Base-by-base conservation (phyloP, 208 protist species). In the Jaenimonas drosophilae region DNA sequence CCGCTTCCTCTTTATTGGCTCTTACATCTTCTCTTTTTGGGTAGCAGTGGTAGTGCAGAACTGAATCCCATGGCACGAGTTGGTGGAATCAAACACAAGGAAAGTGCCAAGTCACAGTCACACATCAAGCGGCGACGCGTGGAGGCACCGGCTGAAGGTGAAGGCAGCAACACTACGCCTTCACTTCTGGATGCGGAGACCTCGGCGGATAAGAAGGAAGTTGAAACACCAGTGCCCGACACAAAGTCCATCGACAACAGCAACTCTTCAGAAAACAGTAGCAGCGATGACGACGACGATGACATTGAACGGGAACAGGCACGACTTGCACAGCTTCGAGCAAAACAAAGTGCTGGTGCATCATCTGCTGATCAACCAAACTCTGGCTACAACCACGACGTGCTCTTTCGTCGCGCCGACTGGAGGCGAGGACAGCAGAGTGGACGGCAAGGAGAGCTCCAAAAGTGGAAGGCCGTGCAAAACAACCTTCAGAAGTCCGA, bases 71-170 rank as follows among this genome's bases (percentile, higher is more conserved):
- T n/a, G n/a, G n/a, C n/a, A n/a, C n/a, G n/a, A n/a, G n/a, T n/a
- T n/a, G n/a, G n/a, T 12, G 59, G 55, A 9, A 68, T 73, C 23
- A 47, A 39, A n/a, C 76, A 85, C 64, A 85, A 85, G 55, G 76
- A 85, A 42, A 74, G 67, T 41, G 61, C 79, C 14, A 70, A 66
- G 9, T 66, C 47, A 6, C 70, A 85, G 29, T 48, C 62, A 14
- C 45, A 55, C 41, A 73, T 85, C 29, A 85, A 85, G 39, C 76
- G 76, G 17, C 70, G 70, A 17, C 76, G 76, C 20, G 41, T 68
- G 24, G 44, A 67, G 21, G 31, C 49, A 0, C 16, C 28, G 7
- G 25, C 29, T 1, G 52, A 44, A 24, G 2, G 20, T 11, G 26
- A 4, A 3, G 1, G 1, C 14, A 20, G 33, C 23, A 25, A 43